These are phyloP conservation scores for Haplographium delicatum DNA, from an alignment of 495 filamentous ascomycete genomes.

Conservation along the genomic window DNA sequence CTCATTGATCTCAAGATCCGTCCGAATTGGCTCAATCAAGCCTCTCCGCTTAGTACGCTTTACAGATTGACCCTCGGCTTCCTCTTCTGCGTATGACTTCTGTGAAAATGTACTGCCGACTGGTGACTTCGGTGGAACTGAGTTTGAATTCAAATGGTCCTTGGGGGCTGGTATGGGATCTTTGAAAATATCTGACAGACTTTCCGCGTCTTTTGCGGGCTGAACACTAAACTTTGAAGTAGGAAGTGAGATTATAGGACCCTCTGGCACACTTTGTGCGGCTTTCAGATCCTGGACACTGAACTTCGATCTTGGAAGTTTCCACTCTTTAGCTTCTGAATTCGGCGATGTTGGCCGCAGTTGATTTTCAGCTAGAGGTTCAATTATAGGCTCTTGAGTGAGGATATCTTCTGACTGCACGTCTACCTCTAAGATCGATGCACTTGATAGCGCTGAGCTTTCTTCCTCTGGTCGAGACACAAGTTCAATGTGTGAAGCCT, in stretches of 20 bases:
- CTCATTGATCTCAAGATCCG: conserved; percentile 32
- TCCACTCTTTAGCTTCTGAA: conserved; percentile 10
- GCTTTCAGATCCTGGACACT: conserved; percentile 38
- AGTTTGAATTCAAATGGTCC: not conserved
- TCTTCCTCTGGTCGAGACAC: not conserved
- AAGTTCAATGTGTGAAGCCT: not conserved
- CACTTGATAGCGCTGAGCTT: not conserved
- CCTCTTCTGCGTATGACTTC: conserved; percentile 10
- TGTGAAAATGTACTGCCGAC: conserved; percentile 21
- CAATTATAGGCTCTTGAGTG: not conserved
- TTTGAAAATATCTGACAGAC: not conserved
- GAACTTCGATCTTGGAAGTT: conserved; percentile 45
- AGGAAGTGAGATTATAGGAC: conserved; percentile 4
- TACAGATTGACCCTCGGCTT: conserved; percentile 1
- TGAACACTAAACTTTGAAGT: not conserved
- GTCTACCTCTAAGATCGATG: no score
- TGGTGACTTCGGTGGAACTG: conserved; percentile 16
- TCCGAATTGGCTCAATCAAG: conserved; percentile 52
- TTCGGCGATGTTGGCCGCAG: not conserved
- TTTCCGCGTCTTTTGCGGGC: not conserved
- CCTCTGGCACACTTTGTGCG: not conserved
- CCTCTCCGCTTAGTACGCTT: conserved; percentile 41
- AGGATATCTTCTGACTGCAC: no score
- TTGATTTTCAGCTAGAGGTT: not conserved
- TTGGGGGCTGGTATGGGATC: not conserved